These are phyloP conservation scores for Penicillium vulpinum DNA, from an alignment of 2,329 filamentous ascomycete genomes.

Conservation along the genomic window DNA sequence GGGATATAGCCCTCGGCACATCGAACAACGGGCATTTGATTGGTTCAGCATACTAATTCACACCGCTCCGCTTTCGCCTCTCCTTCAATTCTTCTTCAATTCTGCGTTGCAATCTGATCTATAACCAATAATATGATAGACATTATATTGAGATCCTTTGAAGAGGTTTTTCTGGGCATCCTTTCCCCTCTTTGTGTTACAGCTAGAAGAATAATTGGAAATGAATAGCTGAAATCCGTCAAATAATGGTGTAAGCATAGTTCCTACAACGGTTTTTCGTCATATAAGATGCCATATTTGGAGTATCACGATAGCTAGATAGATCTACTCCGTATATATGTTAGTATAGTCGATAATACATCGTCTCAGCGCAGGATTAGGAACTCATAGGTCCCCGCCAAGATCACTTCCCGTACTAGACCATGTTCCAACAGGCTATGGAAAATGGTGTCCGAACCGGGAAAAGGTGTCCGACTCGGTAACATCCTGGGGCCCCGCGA, in stretches of 20 bases:
- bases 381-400: background rate
- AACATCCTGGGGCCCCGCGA: background rate
- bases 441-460: constrained; percentile 4
- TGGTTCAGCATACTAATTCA: background rate
- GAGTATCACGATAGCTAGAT: no score
- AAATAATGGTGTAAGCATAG: no score
- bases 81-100: no score
- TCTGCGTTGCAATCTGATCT: no score
- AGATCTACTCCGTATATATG: no score
- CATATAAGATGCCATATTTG: no score
- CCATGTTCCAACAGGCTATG: background rate
- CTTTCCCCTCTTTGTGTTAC: no score
- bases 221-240: no score
- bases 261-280: no score
- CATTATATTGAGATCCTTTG: background rate
- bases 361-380: background rate
- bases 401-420: background rate
- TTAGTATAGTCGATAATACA: no score
- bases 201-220: no score
- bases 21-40: background rate
- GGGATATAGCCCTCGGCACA: background rate
- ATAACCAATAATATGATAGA: background rate
- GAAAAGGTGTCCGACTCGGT: constrained; percentile 1
- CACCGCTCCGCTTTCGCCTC: background rate
- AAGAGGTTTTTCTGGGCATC: no score